Base-by-base conservation (phyloP, 306 rosid genomes). In the Hippophae tibetana region DNA sequence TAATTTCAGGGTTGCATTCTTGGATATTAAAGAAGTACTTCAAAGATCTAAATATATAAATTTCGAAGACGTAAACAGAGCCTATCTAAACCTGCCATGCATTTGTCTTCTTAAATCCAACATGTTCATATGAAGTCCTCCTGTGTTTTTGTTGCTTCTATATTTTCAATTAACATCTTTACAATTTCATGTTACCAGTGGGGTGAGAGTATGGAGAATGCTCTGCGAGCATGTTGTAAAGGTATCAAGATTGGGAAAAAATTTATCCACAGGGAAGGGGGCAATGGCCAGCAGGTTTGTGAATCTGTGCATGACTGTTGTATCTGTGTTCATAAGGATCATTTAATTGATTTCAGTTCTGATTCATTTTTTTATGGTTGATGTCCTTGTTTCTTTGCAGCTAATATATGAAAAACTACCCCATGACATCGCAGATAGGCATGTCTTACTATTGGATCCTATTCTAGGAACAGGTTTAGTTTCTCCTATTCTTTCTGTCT, bases 121-220 rank as follows among this genome's bases (percentile, higher is more conserved):
- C 5, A 31, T 31, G 38, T 26, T 26, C 42, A 10, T n/a, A 63
- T 56, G 54, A 5, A 41, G 54, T 43, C 10, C 43, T 50, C 3
- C 25, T 44, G 8, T 48, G n/a, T 3, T 42, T 9, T 31, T 50
- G 23, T 42, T 62, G 14, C 13, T 1, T 27, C 13, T 57, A 48
- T 59, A 42, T 70, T 31, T 31, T 56, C 49, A 56, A 61, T 46
- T 58, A 52, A 47, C 56, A 12, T 51, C 46, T 13, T 47, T 42
- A 74, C 65, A 44, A 75, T 62, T 47, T 60, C 51, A 43, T 44
- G 44, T 26, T 49, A 5, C 26, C 81, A 93, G 99, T 61, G 99
- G 99, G 99, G 99, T 52, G 99, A 93, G 83, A 93, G 99, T 66
- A 93, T 93, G 99, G 99, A 93, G 76, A 93, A 93, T 76, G 99